Conservation (phyloP, 2,329 filamentous ascomycete genomes). For the Fonsecaea monophora region DNA sequence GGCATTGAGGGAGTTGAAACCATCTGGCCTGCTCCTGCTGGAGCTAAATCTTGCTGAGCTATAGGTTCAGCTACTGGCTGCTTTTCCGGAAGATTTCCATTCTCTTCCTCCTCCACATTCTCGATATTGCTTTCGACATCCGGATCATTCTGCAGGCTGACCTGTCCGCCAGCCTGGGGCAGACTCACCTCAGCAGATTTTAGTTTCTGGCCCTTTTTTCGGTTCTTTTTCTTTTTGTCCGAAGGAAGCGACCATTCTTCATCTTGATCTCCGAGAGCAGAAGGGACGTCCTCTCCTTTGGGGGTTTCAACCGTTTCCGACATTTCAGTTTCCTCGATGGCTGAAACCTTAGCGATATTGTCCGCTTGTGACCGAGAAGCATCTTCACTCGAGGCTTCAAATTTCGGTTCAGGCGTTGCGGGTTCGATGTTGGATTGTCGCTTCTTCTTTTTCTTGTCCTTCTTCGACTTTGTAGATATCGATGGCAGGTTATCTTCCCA, state of each 20-base stretch:
- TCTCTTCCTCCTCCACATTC: not conserved
- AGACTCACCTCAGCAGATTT: constrained; percentile 43
- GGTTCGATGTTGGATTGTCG: constrained; percentile 41
- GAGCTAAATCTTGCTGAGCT: not conserved
- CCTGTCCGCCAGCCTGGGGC: constrained; percentile 23
- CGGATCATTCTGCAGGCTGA: not conserved
- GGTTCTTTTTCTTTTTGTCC: constrained; percentile 40
- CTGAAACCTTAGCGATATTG: not conserved
- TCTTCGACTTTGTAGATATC: constrained; percentile 41
- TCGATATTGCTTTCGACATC: not conserved
- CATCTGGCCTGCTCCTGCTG: not conserved
- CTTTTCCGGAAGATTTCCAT: not conserved
- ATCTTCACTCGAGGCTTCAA: not conserved
- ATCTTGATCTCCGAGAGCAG: constrained; percentile 3
- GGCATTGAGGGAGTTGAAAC: not conserved
- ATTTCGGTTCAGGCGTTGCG: not conserved
- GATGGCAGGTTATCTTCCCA: constrained; percentile 28
- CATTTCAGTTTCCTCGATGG: not conserved
- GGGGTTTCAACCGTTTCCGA: not conserved
- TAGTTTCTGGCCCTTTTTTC: constrained; percentile 30
- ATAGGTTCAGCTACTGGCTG: not conserved
- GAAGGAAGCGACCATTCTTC: not conserved
- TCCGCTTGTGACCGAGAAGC: not conserved
- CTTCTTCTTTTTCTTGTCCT: constrained; percentile 49
- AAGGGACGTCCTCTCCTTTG: not conserved